Percentiles rank a stretch among this genome's conserved stretches.
Conservation (phyloP, 148 eudicot species). For the Bassia scoparia region DNA sequence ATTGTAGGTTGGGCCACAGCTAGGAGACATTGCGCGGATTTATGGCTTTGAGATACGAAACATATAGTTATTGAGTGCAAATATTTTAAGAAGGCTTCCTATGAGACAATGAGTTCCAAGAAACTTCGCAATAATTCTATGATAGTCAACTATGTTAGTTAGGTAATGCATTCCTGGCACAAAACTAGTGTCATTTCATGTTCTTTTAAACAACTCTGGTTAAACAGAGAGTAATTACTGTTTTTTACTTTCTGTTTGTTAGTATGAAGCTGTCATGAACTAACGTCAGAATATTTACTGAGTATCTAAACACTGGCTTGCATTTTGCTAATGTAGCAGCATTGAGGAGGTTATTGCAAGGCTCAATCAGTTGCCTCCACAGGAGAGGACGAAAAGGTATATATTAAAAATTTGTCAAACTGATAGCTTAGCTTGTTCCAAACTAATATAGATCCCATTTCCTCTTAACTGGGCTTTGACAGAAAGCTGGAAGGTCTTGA, state of each 20-base stretch:
- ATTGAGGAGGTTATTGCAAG: constrained; percentile 35
- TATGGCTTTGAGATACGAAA: too few species aligned
- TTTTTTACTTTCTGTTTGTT: too few species aligned
- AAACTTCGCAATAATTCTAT: too few species aligned
- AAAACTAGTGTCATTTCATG: too few species aligned
- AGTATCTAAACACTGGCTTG: neutral
- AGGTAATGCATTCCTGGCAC: too few species aligned
- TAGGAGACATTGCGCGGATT: too few species aligned
- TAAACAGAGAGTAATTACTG: neutral
- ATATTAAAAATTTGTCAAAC: neutral
- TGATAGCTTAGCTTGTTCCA: neutral
- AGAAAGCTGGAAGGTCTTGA: constrained; percentile 38
- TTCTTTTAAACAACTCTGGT: too few species aligned
- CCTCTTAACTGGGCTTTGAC: constrained; percentile 9
- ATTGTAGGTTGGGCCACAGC: too few species aligned
- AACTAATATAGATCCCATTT: neutral
- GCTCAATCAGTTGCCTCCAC: constrained; percentile 36
- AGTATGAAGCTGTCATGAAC: neutral
- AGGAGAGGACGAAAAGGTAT: constrained; percentile 39
- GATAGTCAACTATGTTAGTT: too few species aligned
- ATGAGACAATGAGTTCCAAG: too few species aligned
- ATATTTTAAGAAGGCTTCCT: too few species aligned
- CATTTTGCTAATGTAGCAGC: constrained; percentile 24
- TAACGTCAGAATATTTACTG: neutral
- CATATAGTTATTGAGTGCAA: too few species aligned